phyloP scores from a whole-genome alignment of 2,329 filamentous ascomycete genomes.

The Alternaria solani region DNA sequence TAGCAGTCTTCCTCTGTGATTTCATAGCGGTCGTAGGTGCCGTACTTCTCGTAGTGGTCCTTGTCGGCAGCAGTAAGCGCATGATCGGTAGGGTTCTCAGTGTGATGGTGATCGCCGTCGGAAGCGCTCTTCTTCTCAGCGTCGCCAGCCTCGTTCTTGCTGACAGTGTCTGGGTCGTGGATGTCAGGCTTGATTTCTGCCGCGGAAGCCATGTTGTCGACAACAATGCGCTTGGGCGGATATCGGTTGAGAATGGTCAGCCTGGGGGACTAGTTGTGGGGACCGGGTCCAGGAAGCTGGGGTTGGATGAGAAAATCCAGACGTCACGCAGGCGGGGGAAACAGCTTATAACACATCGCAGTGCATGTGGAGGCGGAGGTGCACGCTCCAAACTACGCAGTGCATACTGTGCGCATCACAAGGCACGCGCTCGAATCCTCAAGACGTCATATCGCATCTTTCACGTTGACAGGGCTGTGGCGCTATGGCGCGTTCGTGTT shows the following conservation, averaged over 20 bases:
- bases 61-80: conserved; percentile 34
- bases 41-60: conserved; percentile 43
- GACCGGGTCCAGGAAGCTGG: conserved; percentile 3
- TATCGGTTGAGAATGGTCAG: neutral
- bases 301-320: conserved; percentile 1
- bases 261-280: neutral
- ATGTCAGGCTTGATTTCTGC: conserved; percentile 23
- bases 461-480: conserved; percentile 10
- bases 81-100: conserved; percentile 25
- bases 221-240: conserved; percentile 2
- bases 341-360: conserved; percentile 9
- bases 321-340: conserved; percentile 9
- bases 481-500: conserved; percentile 18
- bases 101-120: conserved; percentile 25
- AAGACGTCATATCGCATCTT: conserved; percentile 27
- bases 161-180: conserved; percentile 28
- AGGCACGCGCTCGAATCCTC: conserved; percentile 6
- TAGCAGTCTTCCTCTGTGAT: conserved; percentile 61
- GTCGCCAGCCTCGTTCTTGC: conserved; percentile 22
- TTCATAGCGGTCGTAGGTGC: conserved; percentile 56
- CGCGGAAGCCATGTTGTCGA: conserved; percentile 26
- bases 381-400: conserved; percentile 1
- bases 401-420: conserved; percentile 17
- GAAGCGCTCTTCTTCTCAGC: conserved; percentile 39
- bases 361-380: conserved; percentile 4